Percentiles rank a stretch among this genome's conserved stretches.
Conservation (phyloP, 2,329 filamentous ascomycete genomes). For the Sclerotinia spermophila region DNA sequence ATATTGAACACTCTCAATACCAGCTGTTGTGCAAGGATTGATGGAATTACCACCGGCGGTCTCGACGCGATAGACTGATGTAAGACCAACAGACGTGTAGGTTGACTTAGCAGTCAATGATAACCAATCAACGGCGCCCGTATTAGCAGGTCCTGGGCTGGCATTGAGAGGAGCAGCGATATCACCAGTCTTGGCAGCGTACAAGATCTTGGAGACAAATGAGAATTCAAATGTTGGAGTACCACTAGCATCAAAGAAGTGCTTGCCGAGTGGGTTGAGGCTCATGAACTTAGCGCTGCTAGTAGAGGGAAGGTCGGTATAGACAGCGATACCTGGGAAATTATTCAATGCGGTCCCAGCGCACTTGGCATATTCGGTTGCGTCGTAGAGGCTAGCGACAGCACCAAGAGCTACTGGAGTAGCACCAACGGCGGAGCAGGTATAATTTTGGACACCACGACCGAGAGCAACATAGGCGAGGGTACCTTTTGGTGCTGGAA, state of each 20-base stretch:
- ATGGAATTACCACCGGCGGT: conserved; percentile 32
- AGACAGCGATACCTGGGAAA: conserved; percentile 28
- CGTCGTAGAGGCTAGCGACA: conserved; percentile 36
- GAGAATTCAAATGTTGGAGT: conserved; percentile 34
- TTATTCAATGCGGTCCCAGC: conserved; percentile 20
- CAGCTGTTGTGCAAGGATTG: conserved; percentile 23
- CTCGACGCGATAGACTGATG: conserved; percentile 33
- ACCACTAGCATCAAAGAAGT: conserved; percentile 33
- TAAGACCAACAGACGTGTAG: conserved; percentile 27
- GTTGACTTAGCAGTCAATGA: conserved; percentile 28
- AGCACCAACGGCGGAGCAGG: conserved; percentile 28
- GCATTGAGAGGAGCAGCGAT: conserved; percentile 30
- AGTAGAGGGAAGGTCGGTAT: conserved; percentile 20
- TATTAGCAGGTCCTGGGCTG: conserved; percentile 27
- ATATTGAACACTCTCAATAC: conserved; percentile 29
- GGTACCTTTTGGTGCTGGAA: conserved; percentile 28
- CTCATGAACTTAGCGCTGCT: conserved; percentile 8
- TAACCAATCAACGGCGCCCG: conserved; percentile 36
- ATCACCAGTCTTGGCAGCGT: conserved; percentile 26
- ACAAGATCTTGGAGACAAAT: conserved; percentile 26
- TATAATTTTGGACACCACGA: conserved; percentile 37
- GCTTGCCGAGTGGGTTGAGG: conserved; percentile 28
- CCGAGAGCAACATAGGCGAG: conserved; percentile 35
- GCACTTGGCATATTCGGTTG: conserved; percentile 28
- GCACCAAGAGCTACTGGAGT: conserved; percentile 31